Base-by-base conservation (phyloP, 257 asterid species). In the Lycium barbarum region DNA sequence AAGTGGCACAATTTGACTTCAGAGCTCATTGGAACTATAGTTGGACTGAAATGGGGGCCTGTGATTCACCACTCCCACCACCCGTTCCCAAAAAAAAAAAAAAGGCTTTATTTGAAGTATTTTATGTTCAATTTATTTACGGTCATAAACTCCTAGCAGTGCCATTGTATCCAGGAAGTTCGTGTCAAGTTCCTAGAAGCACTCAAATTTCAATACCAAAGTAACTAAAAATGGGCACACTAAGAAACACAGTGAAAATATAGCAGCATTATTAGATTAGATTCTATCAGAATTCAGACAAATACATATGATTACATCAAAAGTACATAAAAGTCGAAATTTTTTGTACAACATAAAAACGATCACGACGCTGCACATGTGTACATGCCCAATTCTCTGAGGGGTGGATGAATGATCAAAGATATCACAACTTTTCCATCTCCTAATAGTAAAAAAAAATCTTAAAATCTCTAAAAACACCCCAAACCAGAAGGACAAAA, bases 261-360 rank as follows among this genome's bases (percentile, higher is more conserved):
- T 0, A 5, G 81, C 22, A 76, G 63, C 82, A 76, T 76, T 76
- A 76, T 76, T 13, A 14, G 82, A 76, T 51, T 76, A 51, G 63
- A 14, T 13, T 76, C 26, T 51, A 51, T 76, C 65, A 76, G 33
- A 26, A 26, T 26, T 26, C 33, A 74, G 38, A 59, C 78, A 26
- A 54, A 8, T 80, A 22, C 72, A 51, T 14, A 45, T 26, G 82
- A 61, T 73, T 61, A 73, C 53, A 38, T 49, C 59, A 22, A 9
- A 76, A 51, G 51, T 35, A 54, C 58, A 20, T 22, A 26, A 18
- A 72, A 63, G 22, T 14, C 6, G 79, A 3, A 14, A 53, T 83
- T 2, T 40, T 86, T 74, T 83, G 76, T 86, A 83, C 88, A 83
- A 76, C 84, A 35, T 53, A 68, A 47, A n/a, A 20, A 74, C n/a